Evolutionary conservation across 2,329 filamentous ascomycete genomes (phyloP), one percentile per base, ranked within the genome.

Genomic region (Claviceps digitariae): DNA sequence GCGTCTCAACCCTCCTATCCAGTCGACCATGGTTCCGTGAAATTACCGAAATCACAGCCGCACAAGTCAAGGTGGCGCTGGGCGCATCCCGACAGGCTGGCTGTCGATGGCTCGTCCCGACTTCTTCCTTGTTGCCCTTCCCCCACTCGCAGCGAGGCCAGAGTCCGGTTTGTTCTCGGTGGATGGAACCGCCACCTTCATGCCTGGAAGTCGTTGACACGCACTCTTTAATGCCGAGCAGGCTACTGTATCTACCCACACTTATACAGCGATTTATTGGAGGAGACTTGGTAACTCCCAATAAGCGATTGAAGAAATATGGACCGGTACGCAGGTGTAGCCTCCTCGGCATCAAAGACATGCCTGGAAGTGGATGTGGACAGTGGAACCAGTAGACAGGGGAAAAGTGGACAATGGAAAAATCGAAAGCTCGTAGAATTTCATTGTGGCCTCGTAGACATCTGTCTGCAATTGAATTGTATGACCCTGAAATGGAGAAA

Each of bases 151-250:
- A 48, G 36, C 29, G 53, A 48, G 15, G 40, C 5, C 20, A 48
- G 52, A 40, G 51, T 54, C 64, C 63, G 64, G 63, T 65, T 65
- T 65, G 57, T 66, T 66, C 63, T 65, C 64, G 64, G 61, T 57
- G 53, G 50, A 31, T 25, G 50, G 20, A 41, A 8, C n/a, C 25
- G 40, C 29, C 20, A 48, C 34, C 36, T 34, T 44, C 48, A 43
- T 47, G 27, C 47, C 38, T 23, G 47, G 29, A 51, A 51, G 50
- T 51, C 50, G 29, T 51, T 51, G 41, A 57, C 55, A 46, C 57
- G 58, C 55, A 55, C 55, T n/a, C n/a, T n/a, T n/a, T n/a, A n/a
- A n/a, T n/a, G n/a, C n/a, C n/a, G n/a, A n/a, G n/a, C n/a, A n/a
- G n/a, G n/a, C n/a, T n/a, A n/a, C n/a, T n/a, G n/a, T n/a, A n/a